phyloP scores from a whole-genome alignment of 805 yeast species.

The Candida piceae region DNA sequence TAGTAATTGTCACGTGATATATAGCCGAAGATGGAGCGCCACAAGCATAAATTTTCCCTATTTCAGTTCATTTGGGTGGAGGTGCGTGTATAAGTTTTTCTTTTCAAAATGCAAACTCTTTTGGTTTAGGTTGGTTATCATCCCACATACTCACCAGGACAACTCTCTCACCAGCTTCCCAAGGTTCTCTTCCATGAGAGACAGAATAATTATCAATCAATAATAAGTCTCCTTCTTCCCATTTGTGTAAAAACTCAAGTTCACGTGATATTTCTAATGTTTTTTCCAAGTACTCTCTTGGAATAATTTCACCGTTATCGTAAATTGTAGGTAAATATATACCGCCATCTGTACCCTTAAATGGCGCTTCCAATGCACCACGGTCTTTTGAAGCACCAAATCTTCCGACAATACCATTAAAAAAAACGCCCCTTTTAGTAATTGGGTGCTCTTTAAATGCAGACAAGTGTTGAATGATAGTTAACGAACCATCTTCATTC shows the following conservation, averaged over 20 bases:
- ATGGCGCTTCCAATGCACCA: too few species aligned
- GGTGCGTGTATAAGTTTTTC: too few species aligned
- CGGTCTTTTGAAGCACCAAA: slow-evolving; percentile 13
- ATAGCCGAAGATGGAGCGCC: too few species aligned
- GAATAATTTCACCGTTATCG: slow-evolving; percentile 20
- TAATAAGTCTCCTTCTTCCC: slow-evolving; percentile 32
- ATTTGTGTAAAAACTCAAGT: slow-evolving; percentile 25
- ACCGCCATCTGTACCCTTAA: slow-evolving; percentile 6
- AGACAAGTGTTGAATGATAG: slow-evolving; percentile 24
- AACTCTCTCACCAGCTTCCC: slow-evolving; percentile 27
- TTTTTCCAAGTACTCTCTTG: slow-evolving; percentile 14
- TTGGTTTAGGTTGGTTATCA: slow-evolving; percentile 12
- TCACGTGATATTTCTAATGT: slow-evolving; percentile 6
- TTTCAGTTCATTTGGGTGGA: too few species aligned
- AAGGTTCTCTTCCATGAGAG: slow-evolving; percentile 31
- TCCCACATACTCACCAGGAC: slow-evolving; percentile 37
- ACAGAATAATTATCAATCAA: slow-evolving; percentile 33
- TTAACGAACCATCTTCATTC: slow-evolving; percentile 22
- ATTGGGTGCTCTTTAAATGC: slow-evolving; percentile 12
- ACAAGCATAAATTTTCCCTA: too few species aligned
- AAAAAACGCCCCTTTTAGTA: slow-evolving; percentile 18
- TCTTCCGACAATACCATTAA: slow-evolving; percentile 25
- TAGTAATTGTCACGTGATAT: too few species aligned
- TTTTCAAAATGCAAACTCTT: neutral
- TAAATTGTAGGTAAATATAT: slow-evolving; percentile 4